Evolutionary conservation across 2,329 filamentous ascomycete species (phyloP), one percentile per base, ranked within the genome.

Genomic region (Triangularia verruculosa): DNA sequence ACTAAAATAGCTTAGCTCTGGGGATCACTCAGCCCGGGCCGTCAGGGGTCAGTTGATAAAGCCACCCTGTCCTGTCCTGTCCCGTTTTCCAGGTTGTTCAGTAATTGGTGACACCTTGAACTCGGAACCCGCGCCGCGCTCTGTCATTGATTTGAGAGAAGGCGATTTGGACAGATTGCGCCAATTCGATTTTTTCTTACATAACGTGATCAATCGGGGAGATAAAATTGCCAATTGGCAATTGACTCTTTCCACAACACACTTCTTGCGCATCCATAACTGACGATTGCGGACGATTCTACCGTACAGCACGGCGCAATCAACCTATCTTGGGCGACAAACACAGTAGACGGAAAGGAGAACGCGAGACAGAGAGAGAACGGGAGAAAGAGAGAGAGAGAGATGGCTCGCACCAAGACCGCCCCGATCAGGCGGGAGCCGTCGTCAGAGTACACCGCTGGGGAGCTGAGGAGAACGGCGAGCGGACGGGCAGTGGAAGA

Each of bases 391-490:
- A 9, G 13, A 20, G n/a, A 47, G 9, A n/a, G 52, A 51, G 61
- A 68, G 67, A 92, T 93, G 90, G 89, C 89, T 65, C 86, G 89
- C 71, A 84, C 83, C 61, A 92, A 93, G 77, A 88, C 91, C 76
- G 80, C 79, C 57, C 87, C 90, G 9, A 77, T 89, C 63, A 84
- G 86, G 74, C 86, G 89, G 73, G 83, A 86, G 68, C 78, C 85
- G 2, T 91, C 89, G 7, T 89, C 87, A 25, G 87, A 91, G 72
- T 28, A 17, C 12, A 86, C 86, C 73, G 84, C 87, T 57, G 82
- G 82, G 72, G 83, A 82, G 68, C 69, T 27, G 61, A 61, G 13
- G 64, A 20, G 51, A 24, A 54, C 61, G 17, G 66, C 72, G 66
- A 72, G 72, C 74, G 57, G 76, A 76, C 6, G 74, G 76, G 61